phyloP scores from a whole-genome alignment of 176 grass and related monocot species.

The Lolium multiflorum region DNA sequence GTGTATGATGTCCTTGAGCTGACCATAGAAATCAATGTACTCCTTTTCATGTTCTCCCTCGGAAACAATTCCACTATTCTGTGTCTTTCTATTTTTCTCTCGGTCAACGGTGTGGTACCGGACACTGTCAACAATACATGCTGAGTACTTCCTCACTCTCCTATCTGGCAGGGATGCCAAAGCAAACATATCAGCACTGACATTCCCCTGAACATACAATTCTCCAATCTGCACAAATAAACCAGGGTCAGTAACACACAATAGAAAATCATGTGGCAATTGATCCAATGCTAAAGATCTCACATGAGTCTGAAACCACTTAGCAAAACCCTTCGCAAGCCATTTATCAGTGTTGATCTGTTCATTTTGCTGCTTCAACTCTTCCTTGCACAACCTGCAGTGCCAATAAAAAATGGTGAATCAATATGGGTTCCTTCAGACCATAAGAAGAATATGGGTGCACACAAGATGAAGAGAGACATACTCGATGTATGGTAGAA shows the following conservation, averaged over 20 bases:
- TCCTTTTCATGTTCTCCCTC: not conserved
- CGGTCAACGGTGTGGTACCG: not conserved
- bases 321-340: not conserved
- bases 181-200: not conserved
- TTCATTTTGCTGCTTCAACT: not conserved
- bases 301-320: constrained; percentile 2
- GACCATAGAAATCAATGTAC: not conserved
- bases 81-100: not conserved
- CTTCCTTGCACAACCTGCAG: not conserved
- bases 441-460: too few relatives aligned
- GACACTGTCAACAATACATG: constrained; percentile 1
- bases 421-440: not conserved
- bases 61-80: not conserved
- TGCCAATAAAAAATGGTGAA: not conserved
- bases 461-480: not conserved
- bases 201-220: not conserved
- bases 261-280: not conserved
- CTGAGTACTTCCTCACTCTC: not conserved
- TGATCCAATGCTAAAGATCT: not conserved
- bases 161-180: not conserved
- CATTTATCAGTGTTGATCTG: not conserved
- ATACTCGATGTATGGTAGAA: not conserved
- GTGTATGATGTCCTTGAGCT: not conserved
- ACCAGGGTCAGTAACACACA: not conserved
- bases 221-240: not conserved